Base-by-base conservation (phyloP, 2,329 filamentous ascomycete genomes). In the Boeremia exigua region DNA sequence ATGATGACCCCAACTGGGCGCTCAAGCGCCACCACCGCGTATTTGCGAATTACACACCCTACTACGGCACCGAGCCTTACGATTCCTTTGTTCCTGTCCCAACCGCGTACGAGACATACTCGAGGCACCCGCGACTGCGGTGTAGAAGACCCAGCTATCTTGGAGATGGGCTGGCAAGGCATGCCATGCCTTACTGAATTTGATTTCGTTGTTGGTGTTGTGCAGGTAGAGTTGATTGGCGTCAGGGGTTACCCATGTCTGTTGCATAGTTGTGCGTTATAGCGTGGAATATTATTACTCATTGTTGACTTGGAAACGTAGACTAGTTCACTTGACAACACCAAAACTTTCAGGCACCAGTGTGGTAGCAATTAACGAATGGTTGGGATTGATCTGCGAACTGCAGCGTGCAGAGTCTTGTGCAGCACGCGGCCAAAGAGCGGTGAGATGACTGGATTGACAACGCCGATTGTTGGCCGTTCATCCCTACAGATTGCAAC, bases 71-170 rank as follows among this genome's bases (percentile, higher is more conserved):
- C 2, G 32, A 53, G 48, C 69, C 66, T 8, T 72, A 71, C 53
- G 54, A 60, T 34, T 71, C 67, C 36, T 68, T 56, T 43, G 52
- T 73, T 2, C 71, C 71, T 23, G 56, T 73, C 29, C 34, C 56
- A 10, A n/a, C 30, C 2, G 59, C 25, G 17, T 71, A 71, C 54
- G 52, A 56, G 34, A 61, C 54, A 1, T 43, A 51, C 43, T 29
- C 48, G n/a, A 57, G 47, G 27, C 66, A 67, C 56, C 63, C 62
- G 12, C 48, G 15, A 42, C 53, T 61, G 37, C 51, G 50, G n/a
- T 66, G 63, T 55, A 43, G 54, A 46, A 45, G 61, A 49, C 68
- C 69, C n/a, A 62, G 58, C 44, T 72, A 72, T 45, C 38, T 62
- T n/a, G 59, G 63, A 4, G 42, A 54, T 8, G 38, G 45, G 17